Conservation (phyloP, 177 flowering plant genomes). For the Vitis hybrid region DNA sequence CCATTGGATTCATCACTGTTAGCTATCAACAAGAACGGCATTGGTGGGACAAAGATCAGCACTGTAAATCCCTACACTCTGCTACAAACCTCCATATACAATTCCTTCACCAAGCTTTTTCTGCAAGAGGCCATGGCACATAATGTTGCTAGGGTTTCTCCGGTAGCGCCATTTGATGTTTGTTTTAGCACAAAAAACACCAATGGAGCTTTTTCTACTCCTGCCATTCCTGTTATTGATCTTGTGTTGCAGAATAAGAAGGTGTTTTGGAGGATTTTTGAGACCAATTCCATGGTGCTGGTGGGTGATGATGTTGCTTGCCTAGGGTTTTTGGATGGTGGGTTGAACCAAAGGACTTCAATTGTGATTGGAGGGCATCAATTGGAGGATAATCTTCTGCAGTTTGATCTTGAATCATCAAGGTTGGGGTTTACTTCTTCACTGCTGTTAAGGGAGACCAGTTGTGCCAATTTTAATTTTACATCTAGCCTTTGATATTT, state of each 20-base stretch:
- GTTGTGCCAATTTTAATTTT: slow-evolving; percentile 26
- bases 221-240: slow-evolving; percentile 25
- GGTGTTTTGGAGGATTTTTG: slow-evolving; percentile 31
- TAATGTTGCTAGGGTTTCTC: slow-evolving; percentile 14
- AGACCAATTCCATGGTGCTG: slow-evolving; percentile 25
- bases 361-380: slow-evolving; percentile 19
- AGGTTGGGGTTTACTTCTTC: slow-evolving; percentile 25
- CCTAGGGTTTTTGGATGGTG: slow-evolving; percentile 22
- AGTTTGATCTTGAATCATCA: slow-evolving; percentile 20
- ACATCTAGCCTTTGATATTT: background rate
- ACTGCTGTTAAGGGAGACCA: slow-evolving; percentile 16
- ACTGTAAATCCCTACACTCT: slow-evolving; percentile 32
- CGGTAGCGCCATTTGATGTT: slow-evolving; percentile 18
- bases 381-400: slow-evolving; percentile 6
- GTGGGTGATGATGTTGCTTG: slow-evolving; percentile 9
- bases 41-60: slow-evolving; percentile 38
- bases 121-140: slow-evolving; percentile 6
- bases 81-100: slow-evolving; percentile 22
- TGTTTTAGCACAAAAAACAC: slow-evolving; percentile 9
- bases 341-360: slow-evolving; percentile 9
- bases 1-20: slow-evolving; percentile 11
- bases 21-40: slow-evolving; percentile 8
- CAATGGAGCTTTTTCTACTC: slow-evolving; percentile 2
- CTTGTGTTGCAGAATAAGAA: slow-evolving; percentile 13
- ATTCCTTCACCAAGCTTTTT: slow-evolving; percentile 8